A percentile compares a stretch with the other conserved stretches of the same genome.
phyloP scores from a whole-genome alignment of 106 monocot species.

The Apostasia ramifera region DNA sequence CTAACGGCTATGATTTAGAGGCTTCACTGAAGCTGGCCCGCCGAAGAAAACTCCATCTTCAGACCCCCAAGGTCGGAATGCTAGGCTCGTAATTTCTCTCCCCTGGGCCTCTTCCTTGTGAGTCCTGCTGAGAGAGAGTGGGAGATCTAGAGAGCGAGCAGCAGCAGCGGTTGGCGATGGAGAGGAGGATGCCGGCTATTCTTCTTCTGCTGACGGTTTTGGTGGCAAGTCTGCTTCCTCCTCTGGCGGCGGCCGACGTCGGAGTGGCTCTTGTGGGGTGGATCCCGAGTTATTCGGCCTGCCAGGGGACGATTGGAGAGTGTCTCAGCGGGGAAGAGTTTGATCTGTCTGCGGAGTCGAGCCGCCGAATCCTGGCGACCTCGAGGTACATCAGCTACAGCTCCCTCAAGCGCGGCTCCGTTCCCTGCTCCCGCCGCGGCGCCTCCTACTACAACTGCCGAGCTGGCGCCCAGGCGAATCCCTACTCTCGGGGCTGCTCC shows the following conservation, averaged over 20 bases:
- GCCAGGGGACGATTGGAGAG: slow-evolving; percentile 15
- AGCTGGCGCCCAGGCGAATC: slow-evolving; percentile 55
- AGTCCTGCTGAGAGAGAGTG: no score
- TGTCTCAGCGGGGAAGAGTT: slow-evolving; percentile 18
- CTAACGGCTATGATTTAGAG: no score
- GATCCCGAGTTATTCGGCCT: slow-evolving; percentile 1
- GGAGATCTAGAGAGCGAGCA: no score
- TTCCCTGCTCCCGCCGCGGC: slow-evolving; percentile 53
- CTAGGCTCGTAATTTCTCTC: no score
- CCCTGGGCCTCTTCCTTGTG: no score
- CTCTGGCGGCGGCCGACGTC: neutral
- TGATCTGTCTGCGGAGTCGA: slow-evolving; percentile 24
- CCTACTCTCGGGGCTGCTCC: slow-evolving; percentile 60
- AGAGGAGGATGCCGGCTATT: no score
- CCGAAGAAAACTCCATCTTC: no score
- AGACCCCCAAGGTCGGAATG: no score
- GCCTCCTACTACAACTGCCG: slow-evolving; percentile 82
- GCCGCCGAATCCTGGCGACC: slow-evolving; percentile 31
- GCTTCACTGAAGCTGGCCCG: no score
- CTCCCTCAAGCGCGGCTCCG: slow-evolving; percentile 33
- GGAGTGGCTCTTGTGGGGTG: neutral
- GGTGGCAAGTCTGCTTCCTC: no score
- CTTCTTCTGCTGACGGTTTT: no score
- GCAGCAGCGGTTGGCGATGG: no score
- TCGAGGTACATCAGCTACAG: slow-evolving; percentile 55